Conservation (phyloP, 1,284 basidiomycete genomes). For the Hemileia vastatrix region DNA sequence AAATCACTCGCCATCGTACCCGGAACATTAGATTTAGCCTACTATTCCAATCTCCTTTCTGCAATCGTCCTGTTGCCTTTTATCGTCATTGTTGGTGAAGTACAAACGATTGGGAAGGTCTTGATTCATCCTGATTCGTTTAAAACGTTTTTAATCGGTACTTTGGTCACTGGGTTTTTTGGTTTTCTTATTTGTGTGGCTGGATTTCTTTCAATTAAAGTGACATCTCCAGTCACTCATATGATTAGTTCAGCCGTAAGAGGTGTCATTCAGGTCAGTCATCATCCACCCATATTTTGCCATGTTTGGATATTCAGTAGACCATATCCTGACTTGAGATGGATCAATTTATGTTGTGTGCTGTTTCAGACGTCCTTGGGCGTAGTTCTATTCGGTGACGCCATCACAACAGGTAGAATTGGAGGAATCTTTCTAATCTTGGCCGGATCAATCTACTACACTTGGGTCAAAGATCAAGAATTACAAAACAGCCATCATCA, state of each 20-base stretch:
- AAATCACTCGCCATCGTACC: conserved; percentile 62
- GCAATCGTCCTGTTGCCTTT: conserved; percentile 57
- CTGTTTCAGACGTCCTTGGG: conserved; percentile 69
- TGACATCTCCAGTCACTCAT: conserved; percentile 82
- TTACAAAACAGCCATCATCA: too few species aligned
- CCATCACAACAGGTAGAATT: conserved; percentile 63
- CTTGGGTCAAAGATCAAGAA: conserved; percentile 70
- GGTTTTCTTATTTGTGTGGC: conserved; percentile 84
- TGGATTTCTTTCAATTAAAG: conserved; percentile 76
- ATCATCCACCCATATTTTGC: background rate
- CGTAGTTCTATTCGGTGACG: conserved; percentile 62
- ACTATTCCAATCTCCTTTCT: conserved; percentile 72
- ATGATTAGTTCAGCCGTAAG: conserved; percentile 79
- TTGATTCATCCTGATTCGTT: conserved; percentile 47
- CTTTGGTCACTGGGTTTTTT: conserved; percentile 62
- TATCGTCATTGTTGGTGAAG: conserved; percentile 61
- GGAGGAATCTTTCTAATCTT: conserved; percentile 69
- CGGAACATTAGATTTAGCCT: conserved; percentile 65
- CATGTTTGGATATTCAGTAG: background rate
- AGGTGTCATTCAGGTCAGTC: conserved; percentile 21
- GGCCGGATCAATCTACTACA: conserved; percentile 68
- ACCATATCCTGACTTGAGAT: background rate
- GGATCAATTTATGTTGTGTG: too few species aligned
- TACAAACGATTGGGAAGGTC: conserved; percentile 53
- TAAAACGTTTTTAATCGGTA: conserved; percentile 64